These are phyloP conservation scores for Aspergillus hancockii DNA, from an alignment of 495 filamentous ascomycete genomes.

Conservation along the genomic window DNA sequence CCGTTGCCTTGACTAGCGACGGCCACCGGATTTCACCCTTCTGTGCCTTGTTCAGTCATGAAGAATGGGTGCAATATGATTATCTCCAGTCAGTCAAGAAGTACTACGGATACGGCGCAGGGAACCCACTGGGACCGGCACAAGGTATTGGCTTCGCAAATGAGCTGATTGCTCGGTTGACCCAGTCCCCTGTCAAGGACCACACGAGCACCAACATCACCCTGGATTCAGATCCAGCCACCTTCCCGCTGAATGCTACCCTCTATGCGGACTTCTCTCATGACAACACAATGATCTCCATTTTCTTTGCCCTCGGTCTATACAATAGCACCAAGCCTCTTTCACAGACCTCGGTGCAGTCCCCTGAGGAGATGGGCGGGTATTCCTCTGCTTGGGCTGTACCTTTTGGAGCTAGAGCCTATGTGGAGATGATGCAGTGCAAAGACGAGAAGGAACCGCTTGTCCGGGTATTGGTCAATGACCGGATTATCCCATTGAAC, in stretches of 20 bases:
- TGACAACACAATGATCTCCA: constrained; percentile 77
- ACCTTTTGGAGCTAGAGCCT: constrained; percentile 74
- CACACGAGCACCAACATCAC: constrained; percentile 72
- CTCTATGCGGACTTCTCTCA: constrained; percentile 88
- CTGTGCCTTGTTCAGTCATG: constrained; percentile 66
- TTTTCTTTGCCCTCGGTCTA: constrained; percentile 72
- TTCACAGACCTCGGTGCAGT: constrained; percentile 47
- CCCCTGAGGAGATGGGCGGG: constrained; percentile 48
- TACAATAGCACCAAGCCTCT: constrained; percentile 61
- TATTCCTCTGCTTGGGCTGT: constrained; percentile 74
- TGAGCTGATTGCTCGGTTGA: constrained; percentile 81
- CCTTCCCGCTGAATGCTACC: constrained; percentile 65
- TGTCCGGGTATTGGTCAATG: constrained; percentile 79
- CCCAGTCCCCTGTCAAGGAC: constrained; percentile 63
- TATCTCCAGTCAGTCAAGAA: constrained; percentile 76
- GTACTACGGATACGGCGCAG: constrained; percentile 76
- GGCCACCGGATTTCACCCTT: constrained; percentile 55
- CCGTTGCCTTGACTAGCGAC: constrained; percentile 54
- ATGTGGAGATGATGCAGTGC: constrained; percentile 85
- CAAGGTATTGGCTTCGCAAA: constrained; percentile 85
- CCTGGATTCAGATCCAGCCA: constrained; percentile 57
- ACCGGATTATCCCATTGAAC: constrained; percentile 70
- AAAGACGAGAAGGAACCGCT: constrained; percentile 50
- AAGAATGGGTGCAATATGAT: constrained; percentile 74
- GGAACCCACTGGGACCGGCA: constrained; percentile 73